phyloP scores from a whole-genome alignment of 1,284 basidiomycete genomes.

The Fomitiporia mediterranea region DNA sequence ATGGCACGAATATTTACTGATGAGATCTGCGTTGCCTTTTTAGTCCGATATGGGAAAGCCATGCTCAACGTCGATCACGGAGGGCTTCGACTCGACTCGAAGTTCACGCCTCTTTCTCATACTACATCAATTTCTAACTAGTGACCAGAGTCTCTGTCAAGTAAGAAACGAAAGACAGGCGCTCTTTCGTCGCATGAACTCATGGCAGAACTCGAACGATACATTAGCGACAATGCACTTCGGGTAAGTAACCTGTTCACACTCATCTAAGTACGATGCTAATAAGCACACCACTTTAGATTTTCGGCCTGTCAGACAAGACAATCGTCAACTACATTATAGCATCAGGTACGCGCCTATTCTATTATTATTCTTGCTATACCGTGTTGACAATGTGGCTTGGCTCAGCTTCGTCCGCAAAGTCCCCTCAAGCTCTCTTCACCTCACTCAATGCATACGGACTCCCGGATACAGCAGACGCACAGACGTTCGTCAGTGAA shows the following conservation, averaged over 20 bases:
- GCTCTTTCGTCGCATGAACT: neutral
- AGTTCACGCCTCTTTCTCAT: neutral
- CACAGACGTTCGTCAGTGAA: conserved; percentile 74
- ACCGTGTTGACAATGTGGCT: neutral
- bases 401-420: conserved; percentile 68
- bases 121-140: neutral
- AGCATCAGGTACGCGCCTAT: conserved; percentile 62
- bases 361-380: neutral
- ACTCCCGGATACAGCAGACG: conserved; percentile 73
- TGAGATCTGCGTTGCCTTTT: neutral
- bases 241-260: conserved; percentile 45
- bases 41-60: neutral
- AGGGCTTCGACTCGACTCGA: neutral
- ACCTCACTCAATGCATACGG: conserved; percentile 71
- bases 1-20: neutral
- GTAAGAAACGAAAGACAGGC: too few species aligned
- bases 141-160: too few species aligned
- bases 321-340: conserved; percentile 84
- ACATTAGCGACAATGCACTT: conserved; percentile 84
- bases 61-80: neutral
- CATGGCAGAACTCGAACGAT: conserved; percentile 60
- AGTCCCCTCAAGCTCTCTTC: conserved; percentile 77
- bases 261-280: neutral
- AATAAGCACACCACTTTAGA: conserved; percentile 36
- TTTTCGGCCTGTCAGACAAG: conserved; percentile 78